Conservation (phyloP, 805 yeast genomes). For the Kodamaea fukazawae region DNA sequence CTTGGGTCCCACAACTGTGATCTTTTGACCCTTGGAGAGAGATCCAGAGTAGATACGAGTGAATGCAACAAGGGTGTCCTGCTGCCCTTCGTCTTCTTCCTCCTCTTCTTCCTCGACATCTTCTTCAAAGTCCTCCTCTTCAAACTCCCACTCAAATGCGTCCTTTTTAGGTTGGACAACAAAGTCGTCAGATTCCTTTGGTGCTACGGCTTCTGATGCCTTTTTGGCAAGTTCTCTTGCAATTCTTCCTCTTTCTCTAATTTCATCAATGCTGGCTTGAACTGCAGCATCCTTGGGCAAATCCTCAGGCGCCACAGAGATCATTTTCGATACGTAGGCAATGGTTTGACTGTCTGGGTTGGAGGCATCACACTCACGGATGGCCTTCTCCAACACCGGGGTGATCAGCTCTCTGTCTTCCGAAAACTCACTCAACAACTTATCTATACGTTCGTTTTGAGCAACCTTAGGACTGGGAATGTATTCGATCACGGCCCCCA, state of each 20-base stretch:
- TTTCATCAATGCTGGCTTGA: constrained; percentile 49
- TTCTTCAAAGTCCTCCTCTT: constrained; percentile 42
- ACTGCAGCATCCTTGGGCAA: constrained; percentile 56
- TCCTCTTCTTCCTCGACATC: constrained; percentile 44
- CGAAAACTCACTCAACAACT: constrained; percentile 46
- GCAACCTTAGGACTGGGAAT: constrained; percentile 81
- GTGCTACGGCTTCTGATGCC: constrained; percentile 54
- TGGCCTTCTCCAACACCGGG: constrained; percentile 47
- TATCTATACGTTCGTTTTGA: constrained; percentile 68
- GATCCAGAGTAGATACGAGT: constrained; percentile 89
- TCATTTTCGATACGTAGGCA: constrained; percentile 86
- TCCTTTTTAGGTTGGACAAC: constrained; percentile 30
- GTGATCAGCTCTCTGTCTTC: constrained; percentile 43
- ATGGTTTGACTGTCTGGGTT: constrained; percentile 51
- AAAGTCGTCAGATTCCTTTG: constrained; percentile 21
- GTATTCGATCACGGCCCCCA: constrained; percentile 79
- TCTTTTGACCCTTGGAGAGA: constrained; percentile 66
- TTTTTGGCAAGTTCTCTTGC: constrained; percentile 67
- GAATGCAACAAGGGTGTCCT: constrained; percentile 80
- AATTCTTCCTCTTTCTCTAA: constrained; percentile 57
- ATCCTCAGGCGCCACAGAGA: constrained; percentile 80
- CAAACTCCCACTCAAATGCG: constrained; percentile 45
- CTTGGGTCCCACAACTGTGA: constrained; percentile 82
- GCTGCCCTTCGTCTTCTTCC: constrained; percentile 43
- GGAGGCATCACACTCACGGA: constrained; percentile 62